Conservation (phyloP, 495 filamentous ascomycete genomes). For the Xylaria longipes region DNA sequence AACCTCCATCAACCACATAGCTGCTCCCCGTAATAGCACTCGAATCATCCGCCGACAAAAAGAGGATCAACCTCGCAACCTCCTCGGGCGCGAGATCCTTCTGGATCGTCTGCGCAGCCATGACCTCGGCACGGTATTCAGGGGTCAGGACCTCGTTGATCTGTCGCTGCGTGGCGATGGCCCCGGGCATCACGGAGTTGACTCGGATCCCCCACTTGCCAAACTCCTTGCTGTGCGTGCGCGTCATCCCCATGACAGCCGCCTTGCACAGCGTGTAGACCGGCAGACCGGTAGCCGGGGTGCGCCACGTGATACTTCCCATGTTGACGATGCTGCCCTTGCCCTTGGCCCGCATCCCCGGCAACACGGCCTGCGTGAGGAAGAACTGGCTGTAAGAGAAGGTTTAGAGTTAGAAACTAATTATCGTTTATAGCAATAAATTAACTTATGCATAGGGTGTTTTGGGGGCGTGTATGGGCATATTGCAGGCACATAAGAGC, state of each 20-base stretch:
- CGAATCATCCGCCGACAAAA: conserved; percentile 42
- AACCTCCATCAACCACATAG: conserved; percentile 43
- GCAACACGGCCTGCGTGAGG: conserved; percentile 53
- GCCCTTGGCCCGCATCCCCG: conserved; percentile 40
- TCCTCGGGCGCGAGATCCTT: conserved; percentile 49
- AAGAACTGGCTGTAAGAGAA: too few relatives aligned
- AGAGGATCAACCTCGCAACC: conserved; percentile 42
- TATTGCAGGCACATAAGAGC: too few relatives aligned
- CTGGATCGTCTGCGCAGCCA: conserved; percentile 50
- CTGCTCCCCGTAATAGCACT: conserved; percentile 43
- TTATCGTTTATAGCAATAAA: too few relatives aligned
- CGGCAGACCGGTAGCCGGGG: conserved; percentile 49
- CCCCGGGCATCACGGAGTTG: conserved; percentile 61
- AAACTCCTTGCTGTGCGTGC: conserved; percentile 61
- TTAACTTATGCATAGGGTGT: too few relatives aligned
- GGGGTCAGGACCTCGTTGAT: conserved; percentile 50
- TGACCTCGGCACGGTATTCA: conserved; percentile 49
- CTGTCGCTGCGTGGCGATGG: conserved; percentile 49
- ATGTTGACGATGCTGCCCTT: conserved; percentile 60
- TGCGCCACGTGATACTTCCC: conserved; percentile 58
- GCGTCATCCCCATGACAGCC: conserved; percentile 64
- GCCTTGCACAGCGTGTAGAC: conserved; percentile 64
- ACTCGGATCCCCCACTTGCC: conserved; percentile 58
- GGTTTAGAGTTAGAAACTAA: too few relatives aligned
- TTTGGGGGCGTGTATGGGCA: too few relatives aligned